These are phyloP conservation scores for Hordeum marinum DNA, from an alignment of 176 grass and related monocot genomes.

Conservation along the genomic window DNA sequence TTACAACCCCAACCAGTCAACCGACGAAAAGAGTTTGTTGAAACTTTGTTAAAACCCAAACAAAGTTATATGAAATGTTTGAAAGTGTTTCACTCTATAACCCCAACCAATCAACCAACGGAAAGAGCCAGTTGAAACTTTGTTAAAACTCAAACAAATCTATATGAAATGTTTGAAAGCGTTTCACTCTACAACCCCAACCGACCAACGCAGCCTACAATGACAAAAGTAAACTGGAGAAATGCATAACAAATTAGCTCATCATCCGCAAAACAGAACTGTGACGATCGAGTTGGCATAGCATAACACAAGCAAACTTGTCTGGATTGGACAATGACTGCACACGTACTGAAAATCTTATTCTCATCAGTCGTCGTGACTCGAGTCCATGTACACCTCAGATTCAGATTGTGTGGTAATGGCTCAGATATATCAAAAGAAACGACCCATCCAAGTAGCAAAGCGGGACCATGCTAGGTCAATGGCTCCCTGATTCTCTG, in stretches of 20 bases:
- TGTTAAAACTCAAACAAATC: too few relatives aligned
- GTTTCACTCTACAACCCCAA: not conserved
- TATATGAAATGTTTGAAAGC: not conserved
- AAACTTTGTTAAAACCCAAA: too few relatives aligned
- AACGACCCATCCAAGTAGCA: conserved; percentile 70
- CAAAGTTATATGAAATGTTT: too few relatives aligned
- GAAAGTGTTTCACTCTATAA: not conserved
- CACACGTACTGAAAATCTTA: conserved; percentile 15
- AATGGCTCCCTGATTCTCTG: conserved; percentile 50
- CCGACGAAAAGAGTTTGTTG: too few relatives aligned
- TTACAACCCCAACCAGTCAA: not conserved
- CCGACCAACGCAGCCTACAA: too few relatives aligned
- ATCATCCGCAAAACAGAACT: not conserved
- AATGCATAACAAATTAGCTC: too few relatives aligned
- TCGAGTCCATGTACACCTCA: not conserved
- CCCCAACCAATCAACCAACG: not conserved
- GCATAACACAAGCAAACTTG: not conserved
- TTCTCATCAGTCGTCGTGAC: not conserved
- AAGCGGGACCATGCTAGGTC: conserved; percentile 83
- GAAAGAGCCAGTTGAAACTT: too few relatives aligned
- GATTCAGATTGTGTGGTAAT: not conserved
- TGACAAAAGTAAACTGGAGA: too few relatives aligned
- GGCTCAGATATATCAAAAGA: conserved; percentile 33
- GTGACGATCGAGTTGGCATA: not conserved
- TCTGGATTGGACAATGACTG: conserved; percentile 4